Percentiles rank a stretch among this genome's conserved stretches.
Evolutionary conservation across 1,284 basidiomycete genomes (phyloP).

Genomic region (Pseudomicrostroma phylloplanum): DNA sequence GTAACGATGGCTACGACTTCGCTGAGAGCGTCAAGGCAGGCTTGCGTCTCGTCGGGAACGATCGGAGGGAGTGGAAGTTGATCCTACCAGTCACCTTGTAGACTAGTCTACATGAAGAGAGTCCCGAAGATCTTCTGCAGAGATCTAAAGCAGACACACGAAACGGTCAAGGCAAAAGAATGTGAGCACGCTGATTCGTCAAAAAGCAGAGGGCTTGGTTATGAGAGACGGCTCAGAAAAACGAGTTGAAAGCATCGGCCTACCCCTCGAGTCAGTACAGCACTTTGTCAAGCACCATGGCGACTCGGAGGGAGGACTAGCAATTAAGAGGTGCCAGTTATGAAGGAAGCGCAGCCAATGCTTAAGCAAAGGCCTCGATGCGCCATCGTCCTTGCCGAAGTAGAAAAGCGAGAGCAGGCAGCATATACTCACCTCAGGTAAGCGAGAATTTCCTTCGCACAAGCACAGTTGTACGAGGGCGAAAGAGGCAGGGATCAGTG

Average conservation of each 20-base stretch:
- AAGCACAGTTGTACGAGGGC: not conserved
- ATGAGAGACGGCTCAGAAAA: constrained; percentile 4
- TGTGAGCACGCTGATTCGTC: not conserved
- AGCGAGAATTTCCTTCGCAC: not conserved
- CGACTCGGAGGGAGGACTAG: not conserved
- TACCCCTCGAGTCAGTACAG: not conserved
- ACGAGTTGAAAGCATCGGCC: constrained; percentile 8
- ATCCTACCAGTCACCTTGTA: too few species aligned
- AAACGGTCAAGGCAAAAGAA: too few species aligned
- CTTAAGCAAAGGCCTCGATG: not conserved
- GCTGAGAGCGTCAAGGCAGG: not conserved
- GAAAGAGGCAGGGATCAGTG: not conserved
- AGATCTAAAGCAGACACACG: too few species aligned
- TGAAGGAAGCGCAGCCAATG: constrained; percentile 1
- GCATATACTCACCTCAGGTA: not conserved
- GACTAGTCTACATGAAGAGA: too few species aligned
- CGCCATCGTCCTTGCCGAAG: constrained; percentile 6
- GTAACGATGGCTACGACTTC: not conserved
- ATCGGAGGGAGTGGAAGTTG: too few species aligned
- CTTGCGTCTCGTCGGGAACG: not conserved
- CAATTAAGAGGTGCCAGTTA: constrained; percentile 10
- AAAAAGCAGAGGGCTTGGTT: not conserved
- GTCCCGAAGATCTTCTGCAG: too few species aligned
- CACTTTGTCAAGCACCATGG: constrained; percentile 3
- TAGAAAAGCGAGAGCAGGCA: not conserved